These are phyloP conservation scores for Cornus controversa DNA, from an alignment of 148 eudicot genomes.

Conservation along the genomic window DNA sequence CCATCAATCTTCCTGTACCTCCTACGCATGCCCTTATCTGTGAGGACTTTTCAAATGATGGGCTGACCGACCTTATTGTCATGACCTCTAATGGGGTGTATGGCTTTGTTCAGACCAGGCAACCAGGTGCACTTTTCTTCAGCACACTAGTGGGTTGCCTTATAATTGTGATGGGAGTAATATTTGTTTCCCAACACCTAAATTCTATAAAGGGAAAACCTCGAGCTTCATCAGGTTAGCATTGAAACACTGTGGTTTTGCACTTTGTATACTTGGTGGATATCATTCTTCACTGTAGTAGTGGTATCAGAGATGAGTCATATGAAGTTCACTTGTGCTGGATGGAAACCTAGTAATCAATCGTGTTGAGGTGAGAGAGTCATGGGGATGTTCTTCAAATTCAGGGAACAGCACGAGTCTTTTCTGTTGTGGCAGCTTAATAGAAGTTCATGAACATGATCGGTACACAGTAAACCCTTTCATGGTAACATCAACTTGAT, in stretches of 20 bases:
- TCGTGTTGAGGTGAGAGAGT: background rate
- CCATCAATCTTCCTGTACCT: conserved; percentile 82
- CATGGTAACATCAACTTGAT: too few species aligned
- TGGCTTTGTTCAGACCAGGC: conserved; percentile 95
- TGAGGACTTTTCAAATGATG: conserved; percentile 94
- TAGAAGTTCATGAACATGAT: background rate
- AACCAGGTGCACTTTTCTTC: conserved; percentile 97
- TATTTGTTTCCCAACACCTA: conserved; percentile 85
- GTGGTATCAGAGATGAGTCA: background rate
- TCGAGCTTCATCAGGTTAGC: conserved; percentile 56
- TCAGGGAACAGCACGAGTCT: background rate
- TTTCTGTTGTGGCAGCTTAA: background rate
- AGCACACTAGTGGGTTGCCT: conserved; percentile 98
- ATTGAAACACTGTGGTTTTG: conserved; percentile 15
- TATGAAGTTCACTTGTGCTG: background rate
- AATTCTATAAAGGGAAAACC: conserved; percentile 79
- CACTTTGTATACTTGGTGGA: background rate
- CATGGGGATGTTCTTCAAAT: background rate
- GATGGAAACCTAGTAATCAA: background rate
- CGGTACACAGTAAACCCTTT: too few species aligned
- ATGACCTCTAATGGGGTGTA: conserved; percentile 84
- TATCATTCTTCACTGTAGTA: background rate
- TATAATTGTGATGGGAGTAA: conserved; percentile 87
- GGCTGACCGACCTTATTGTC: conserved; percentile 76
- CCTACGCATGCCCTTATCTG: conserved; percentile 81